A percentile compares a stretch with the other conserved stretches of the same genome.
Conservation (phyloP, 345 rosid species). For the Sisymbrium irio region DNA sequence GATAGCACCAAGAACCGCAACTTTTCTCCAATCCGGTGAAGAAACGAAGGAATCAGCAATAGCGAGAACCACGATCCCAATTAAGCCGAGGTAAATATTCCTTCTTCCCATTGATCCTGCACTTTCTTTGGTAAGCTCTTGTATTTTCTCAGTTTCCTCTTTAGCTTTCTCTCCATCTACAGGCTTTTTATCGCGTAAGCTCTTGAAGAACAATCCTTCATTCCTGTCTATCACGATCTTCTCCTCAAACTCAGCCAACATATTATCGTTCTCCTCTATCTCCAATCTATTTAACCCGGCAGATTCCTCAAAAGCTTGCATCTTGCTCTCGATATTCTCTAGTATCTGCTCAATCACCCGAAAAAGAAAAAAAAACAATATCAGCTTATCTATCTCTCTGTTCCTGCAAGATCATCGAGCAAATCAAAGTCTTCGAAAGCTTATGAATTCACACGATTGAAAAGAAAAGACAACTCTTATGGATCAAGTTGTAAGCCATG, state of each 20-base stretch:
- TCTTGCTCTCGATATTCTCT: slow-evolving; percentile 77
- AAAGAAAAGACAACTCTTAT: neutral
- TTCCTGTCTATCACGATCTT: slow-evolving; percentile 70
- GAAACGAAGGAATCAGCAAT: slow-evolving; percentile 67
- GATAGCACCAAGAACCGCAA: slow-evolving; percentile 81
- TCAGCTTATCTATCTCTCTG: slow-evolving; percentile 9
- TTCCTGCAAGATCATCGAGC: slow-evolving; percentile 6
- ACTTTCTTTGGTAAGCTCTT: slow-evolving; percentile 47
- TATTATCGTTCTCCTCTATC: slow-evolving; percentile 61
- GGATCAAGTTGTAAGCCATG: slow-evolving; percentile 16
- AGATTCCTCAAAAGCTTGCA: slow-evolving; percentile 90
- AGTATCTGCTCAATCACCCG: slow-evolving; percentile 54
- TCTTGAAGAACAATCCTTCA: slow-evolving; percentile 85
- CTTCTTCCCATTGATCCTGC: slow-evolving; percentile 61
- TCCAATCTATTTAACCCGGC: slow-evolving; percentile 56
- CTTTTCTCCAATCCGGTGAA: slow-evolving; percentile 76
- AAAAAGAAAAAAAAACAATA: neutral
- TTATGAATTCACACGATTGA: neutral
- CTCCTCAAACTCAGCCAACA: slow-evolving; percentile 65
- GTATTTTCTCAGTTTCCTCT: slow-evolving; percentile 55
- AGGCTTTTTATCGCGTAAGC: slow-evolving; percentile 50
- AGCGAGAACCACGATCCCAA: slow-evolving; percentile 43
- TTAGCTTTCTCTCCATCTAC: slow-evolving; percentile 53
- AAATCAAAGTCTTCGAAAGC: slow-evolving; percentile 10
- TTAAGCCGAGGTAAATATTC: slow-evolving; percentile 67